Base-by-base conservation (phyloP, 2,329 filamentous ascomycete genomes). In the Volutella citrinella region DNA sequence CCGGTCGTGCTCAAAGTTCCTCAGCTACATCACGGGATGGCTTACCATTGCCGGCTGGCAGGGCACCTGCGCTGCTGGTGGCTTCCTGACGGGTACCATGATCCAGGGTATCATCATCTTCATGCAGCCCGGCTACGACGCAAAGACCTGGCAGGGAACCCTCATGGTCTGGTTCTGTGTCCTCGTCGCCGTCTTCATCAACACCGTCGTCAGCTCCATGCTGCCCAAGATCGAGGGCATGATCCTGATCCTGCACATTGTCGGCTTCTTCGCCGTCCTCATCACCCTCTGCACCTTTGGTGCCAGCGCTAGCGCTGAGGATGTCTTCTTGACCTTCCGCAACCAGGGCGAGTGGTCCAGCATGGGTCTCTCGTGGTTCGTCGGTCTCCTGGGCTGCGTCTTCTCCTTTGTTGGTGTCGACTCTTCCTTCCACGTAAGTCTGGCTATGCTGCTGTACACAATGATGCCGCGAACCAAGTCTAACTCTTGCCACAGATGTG, bases 211-310 rank as follows among this genome's bases (percentile, higher is more conserved):
- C 4, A 54, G 43, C 26, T 42, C 51, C 1, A 28, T 45, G 46
- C 66, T 40, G 46, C 64, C 19, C 1, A 60, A 57, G n/a, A 52
- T 69, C 8, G 65, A 69, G 38, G 62, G 63, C 9, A 52, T 60
- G 34, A 61, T 64, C 17, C 47, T 68, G n/a, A 50, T 68, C 12
- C 34, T 67, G 15, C 64, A 68, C 32, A 54, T 69, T n/a, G 49
- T 69, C 3, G 65, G 68, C 2, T 70, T 74, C 47, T 65, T 72
- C 32, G 62, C 57, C 10, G 55, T 68, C 7, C 42, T 67, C 9
- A 54, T 63, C 1, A 57, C 62, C 3, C 45, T 68, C 4, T 55
- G 48, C 35, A 49, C 51, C 6, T 56, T 59, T 15, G 51, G 53
- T 6, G 45, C 49, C 1, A 46, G 57, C 2, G 48, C 43, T 4